phyloP scores from a whole-genome alignment of 371 early-diverging fungal genomes.

The Capillidium heterosporum region DNA sequence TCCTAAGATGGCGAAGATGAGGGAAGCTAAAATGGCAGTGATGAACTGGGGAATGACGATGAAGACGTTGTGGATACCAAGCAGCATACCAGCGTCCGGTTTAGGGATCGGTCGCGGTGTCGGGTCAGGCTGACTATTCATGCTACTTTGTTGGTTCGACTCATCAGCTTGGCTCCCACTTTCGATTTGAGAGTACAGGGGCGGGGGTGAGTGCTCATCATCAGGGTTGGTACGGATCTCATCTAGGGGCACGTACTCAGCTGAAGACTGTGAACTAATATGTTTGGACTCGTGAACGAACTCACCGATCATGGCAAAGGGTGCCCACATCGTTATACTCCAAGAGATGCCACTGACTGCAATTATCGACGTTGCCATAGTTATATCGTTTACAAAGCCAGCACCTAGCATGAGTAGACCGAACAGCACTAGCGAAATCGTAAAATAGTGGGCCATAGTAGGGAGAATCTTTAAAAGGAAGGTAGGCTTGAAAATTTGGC shows the following conservation, averaged over 20 bases:
- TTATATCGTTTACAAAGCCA: constrained; percentile 23
- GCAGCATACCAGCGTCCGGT: constrained; percentile 51
- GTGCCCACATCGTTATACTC: constrained; percentile 83
- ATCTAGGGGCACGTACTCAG: neutral
- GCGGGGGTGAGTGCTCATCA: neutral
- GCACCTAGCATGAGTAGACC: constrained; percentile 50
- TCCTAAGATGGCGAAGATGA: constrained; percentile 51
- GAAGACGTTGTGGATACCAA: constrained; percentile 90
- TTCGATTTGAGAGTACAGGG: neutral
- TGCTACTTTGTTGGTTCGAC: too few species aligned
- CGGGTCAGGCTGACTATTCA: too few species aligned
- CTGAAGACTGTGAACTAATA: neutral
- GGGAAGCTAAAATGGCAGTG: constrained; percentile 45
- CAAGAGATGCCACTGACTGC: constrained; percentile 64
- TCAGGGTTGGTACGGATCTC: neutral
- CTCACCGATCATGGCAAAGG: constrained; percentile 78
- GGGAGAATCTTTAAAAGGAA: neutral
- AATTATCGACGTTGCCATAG: constrained; percentile 40
- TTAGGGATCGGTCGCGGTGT: neutral
- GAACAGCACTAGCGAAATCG: constrained; percentile 41
- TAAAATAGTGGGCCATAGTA: constrained; percentile 26
- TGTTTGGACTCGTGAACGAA: constrained; percentile 16
- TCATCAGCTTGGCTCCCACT: neutral
- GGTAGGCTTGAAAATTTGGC: neutral
- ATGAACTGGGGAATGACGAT: constrained; percentile 86